Evolutionary conservation across 164 flowering plant genomes (phyloP), one percentile per base, ranked within the genome.

Genomic region (Magnolia sinica): DNA sequence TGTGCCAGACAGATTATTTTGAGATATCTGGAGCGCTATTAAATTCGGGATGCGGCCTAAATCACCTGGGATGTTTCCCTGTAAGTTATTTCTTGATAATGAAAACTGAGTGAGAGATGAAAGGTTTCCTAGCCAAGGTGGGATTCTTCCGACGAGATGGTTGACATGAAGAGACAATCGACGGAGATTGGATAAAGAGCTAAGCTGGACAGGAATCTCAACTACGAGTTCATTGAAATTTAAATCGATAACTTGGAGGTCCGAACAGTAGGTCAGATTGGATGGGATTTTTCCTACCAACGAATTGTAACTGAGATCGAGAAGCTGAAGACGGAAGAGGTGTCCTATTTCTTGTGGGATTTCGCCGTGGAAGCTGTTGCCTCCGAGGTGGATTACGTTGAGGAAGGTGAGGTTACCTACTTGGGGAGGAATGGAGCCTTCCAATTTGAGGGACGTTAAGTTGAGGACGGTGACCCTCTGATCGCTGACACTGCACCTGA

Each of bases 361-460:
- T 16, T 67, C 10, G 11, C 89, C 88, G 3, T 4, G n/a, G 3
- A 88, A 73, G 13, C 61, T 65, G 77, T 88, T 88, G 59, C 79
- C 61, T 51, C 79, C 79, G 3, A 88, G 81, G 8, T 84, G 63
- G 65, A 88, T 80, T 29, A 75, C 74, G 10, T 16, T 16, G 1
- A 88, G 88, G 73, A 80, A 86, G 19, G 87, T 79, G 59, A 88
- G 85, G 22, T 88, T 88, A 7, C 82, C 87, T 14, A 87, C 68
- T 11, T 75, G 75, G 1, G 91, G 87, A 70, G 76, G 75, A 6
- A 88, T 71, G 11, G 84, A 0, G 2, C 89, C 89, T 0, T 20
- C 18, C 7, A 88, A 49, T 1, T 73, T 24, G 0, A 68, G 75
- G 22, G 80, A 78, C 0, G 77, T 58, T 1, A 88, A 82, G 68